Percentiles rank a stretch among this genome's conserved stretches.
phyloP scores from a whole-genome alignment of 2,329 filamentous ascomycete species.

The Trichoderma sp. region DNA sequence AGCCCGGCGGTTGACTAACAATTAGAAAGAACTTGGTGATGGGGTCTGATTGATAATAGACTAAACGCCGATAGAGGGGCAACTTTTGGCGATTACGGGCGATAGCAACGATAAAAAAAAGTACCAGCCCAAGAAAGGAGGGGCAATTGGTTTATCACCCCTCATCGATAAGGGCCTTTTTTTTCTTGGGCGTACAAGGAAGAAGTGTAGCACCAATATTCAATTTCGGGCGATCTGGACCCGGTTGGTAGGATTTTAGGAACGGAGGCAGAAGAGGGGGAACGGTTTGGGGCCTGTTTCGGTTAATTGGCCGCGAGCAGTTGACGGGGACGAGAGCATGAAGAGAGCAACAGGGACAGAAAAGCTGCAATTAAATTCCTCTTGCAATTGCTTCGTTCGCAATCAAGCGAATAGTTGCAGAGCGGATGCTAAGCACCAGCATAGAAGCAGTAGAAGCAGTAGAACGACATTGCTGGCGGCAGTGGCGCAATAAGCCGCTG shows the following conservation, averaged over 20 bases:
- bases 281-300: not conserved
- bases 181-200: not conserved
- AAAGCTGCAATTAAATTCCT: not conserved
- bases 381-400: not conserved
- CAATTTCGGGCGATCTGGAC: conserved; percentile 5
- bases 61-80: conserved; percentile 4
- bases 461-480: conserved; percentile 20
- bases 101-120: not conserved
- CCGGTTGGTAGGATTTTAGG: conserved; percentile 11
- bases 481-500: conserved; percentile 14
- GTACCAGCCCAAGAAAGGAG: conserved; percentile 2
- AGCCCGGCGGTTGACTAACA: conserved; percentile 2
- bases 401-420: not conserved
- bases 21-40: not conserved
- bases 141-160: conserved; percentile 25
- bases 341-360: not conserved
- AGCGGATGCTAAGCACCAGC: not conserved
- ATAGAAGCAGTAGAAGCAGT: not conserved
- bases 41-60: not conserved
- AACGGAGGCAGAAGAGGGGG: not conserved
- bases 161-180: conserved; percentile 24
- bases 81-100: not conserved
- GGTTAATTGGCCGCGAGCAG: conserved; percentile 5
- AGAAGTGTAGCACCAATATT: not conserved
- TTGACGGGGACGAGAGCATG: not conserved